Evolutionary conservation across 331 rosid genomes (phyloP), one percentile per base, ranked within the genome.

Genomic region (Quercus phellos): DNA sequence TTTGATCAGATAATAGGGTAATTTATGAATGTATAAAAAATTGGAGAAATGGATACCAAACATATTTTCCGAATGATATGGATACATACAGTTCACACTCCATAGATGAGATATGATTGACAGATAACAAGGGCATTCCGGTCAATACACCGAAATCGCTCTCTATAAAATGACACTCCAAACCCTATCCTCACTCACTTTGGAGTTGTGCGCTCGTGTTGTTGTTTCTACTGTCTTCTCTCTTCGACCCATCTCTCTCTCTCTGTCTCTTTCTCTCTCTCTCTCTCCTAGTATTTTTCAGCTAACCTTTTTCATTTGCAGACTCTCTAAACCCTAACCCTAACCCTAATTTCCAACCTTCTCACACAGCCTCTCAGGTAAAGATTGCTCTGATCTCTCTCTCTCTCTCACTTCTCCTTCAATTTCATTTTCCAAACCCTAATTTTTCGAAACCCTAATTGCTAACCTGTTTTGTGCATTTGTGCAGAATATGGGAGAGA

Each of bases 261-360:
- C 79, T 69, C 74, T 80, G 71, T 54, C 53, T 75, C 82, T 8
- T n/a, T 71, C 79, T 69, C 74, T 80, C 73, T 69, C 74, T 80
- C 73, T 54, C 53, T 74, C 83, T 8, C 35, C 10, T 66, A 61
- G 86, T 80, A 13, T 79, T 68, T 89, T 75, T 88, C 85, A 53
- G 86, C 97, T 90, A 89, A 92, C 94, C 55, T 51, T 79, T 94
- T 92, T 94, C 88, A 74, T 80, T 89, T 92, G 98, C 97, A 92
- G 98, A 82, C 87, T 87, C 78, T 26, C 87, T 79, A 60, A 87
- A 71, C 81, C 86, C 85, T 43, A 79, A 32, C 75, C 35, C 59
- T 66, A 61, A 34, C 51, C 56, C 75, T 34, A 51, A 18, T 51
- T 30, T 42, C n/a, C 26, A 26, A 55, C 81, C 32, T 59, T 85